Percentiles rank a stretch among this genome's conserved stretches.
phyloP scores from a whole-genome alignment of 345 rosid species.

The Lenwebbia sp. region DNA sequence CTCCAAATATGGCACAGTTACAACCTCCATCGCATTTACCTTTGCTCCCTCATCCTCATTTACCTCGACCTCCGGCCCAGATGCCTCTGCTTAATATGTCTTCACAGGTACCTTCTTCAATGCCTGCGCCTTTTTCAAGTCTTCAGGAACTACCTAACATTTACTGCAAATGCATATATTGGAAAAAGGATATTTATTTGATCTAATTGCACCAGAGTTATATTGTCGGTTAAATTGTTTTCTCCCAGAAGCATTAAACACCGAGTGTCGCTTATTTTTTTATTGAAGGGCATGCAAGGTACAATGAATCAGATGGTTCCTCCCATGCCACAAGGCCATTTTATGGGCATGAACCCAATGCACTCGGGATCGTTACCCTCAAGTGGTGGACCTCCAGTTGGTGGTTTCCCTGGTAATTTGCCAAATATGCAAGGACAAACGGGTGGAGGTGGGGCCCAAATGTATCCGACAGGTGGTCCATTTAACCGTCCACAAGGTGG shows the following conservation, averaged over 20 bases:
- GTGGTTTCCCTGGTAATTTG: conserved; percentile 55
- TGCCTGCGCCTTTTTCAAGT: conserved; percentile 12
- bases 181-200: not conserved
- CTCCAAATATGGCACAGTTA: conserved; percentile 75
- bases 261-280: not conserved
- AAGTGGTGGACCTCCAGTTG: conserved; percentile 40
- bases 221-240: not conserved
- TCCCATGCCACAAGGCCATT: conserved; percentile 73
- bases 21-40: conserved; percentile 83
- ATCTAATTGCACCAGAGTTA: not conserved
- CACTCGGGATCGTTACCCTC: conserved; percentile 36
- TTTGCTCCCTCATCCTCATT: conserved; percentile 69
- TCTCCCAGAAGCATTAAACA: not conserved
- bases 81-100: conserved; percentile 62
- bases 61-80: conserved; percentile 69
- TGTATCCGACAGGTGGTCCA: conserved; percentile 70
- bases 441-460: conserved; percentile 35
- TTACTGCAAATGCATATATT: conserved; percentile 29
- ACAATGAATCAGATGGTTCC: conserved; percentile 69
- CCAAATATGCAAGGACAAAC: conserved; percentile 75
- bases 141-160: conserved; percentile 49
- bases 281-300: conserved; percentile 74
- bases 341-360: conserved; percentile 66
- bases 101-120: conserved; percentile 43
- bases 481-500: conserved; percentile 71